Evolutionary conservation across 352 stramenopile genomes (phyloP).

Genomic region (Globisporangium abappressorium): DNA sequence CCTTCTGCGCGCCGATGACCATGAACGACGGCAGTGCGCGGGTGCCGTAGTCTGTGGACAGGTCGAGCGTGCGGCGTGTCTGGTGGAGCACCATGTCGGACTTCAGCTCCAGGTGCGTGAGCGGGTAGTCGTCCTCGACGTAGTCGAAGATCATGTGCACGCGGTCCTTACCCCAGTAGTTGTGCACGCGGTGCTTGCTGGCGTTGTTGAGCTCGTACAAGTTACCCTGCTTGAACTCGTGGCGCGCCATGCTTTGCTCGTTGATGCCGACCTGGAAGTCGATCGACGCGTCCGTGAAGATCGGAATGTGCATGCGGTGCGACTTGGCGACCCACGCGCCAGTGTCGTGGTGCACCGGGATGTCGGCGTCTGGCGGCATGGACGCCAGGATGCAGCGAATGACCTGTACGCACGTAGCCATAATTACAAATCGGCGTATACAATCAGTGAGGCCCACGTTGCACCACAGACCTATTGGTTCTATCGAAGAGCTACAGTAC

Average conservation of each 20-base stretch:
- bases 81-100: slow-evolving; percentile 93
- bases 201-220: slow-evolving; percentile 99
- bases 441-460: too few relatives aligned
- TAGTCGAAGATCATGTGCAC: slow-evolving; percentile 99
- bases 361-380: slow-evolving; percentile 93
- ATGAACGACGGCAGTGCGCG: slow-evolving; percentile 90
- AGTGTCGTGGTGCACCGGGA: slow-evolving; percentile 97
- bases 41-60: slow-evolving; percentile 77
- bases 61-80: slow-evolving; percentile 94
- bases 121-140: slow-evolving; percentile 79
- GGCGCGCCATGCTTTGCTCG: slow-evolving; percentile 82
- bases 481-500: background rate
- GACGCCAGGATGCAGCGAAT: slow-evolving; percentile 95
- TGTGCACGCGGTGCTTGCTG: slow-evolving; percentile 94
- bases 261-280: slow-evolving; percentile 88
- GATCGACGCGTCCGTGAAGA: slow-evolving; percentile 85
- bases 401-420: slow-evolving; percentile 35
- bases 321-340: slow-evolving; percentile 95
- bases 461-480: too few relatives aligned
- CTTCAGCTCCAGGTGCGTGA: slow-evolving; percentile 72
- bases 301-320: slow-evolving; percentile 96
- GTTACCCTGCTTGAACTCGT: slow-evolving; percentile 90
- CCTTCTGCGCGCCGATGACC: slow-evolving; percentile 95
- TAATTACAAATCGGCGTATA: background rate
- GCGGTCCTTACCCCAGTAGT: slow-evolving; percentile 88